Evolutionary conservation across 345 rosid genomes (phyloP).

Genomic region (Trapa bicornis): DNA sequence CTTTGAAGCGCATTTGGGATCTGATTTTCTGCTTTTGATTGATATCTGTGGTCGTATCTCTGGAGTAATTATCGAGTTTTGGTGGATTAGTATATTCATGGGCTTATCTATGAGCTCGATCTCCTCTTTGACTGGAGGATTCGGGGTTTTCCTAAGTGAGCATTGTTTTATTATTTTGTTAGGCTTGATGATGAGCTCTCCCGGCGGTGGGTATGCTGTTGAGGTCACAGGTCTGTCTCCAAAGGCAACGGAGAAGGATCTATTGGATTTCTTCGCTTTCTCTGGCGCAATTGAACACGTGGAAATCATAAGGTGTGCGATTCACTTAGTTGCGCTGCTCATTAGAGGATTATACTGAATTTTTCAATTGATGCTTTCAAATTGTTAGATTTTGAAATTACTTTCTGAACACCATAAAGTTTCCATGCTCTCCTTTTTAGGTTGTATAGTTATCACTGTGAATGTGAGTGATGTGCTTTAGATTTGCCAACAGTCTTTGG

Average conservation of each 20-base stretch:
- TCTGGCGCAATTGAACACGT: conserved; percentile 48
- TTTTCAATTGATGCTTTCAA: background rate
- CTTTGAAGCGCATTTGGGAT: background rate
- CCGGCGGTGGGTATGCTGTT: conserved; percentile 26
- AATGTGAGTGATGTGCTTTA: too few relatives aligned
- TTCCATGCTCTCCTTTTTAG: background rate
- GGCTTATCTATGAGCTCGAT: too few relatives aligned
- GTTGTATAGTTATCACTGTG: too few relatives aligned
- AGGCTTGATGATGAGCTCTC: conserved; percentile 28
- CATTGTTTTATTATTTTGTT: background rate
- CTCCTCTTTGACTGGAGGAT: too few relatives aligned
- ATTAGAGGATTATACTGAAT: background rate
- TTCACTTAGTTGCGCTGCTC: background rate
- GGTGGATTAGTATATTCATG: background rate
- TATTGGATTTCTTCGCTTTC: conserved; percentile 60
- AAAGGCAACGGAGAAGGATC: conserved; percentile 45
- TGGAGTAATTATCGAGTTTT: background rate
- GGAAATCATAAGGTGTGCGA: conserved; percentile 46
- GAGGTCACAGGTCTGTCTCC: conserved; percentile 71
- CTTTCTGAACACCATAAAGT: background rate
- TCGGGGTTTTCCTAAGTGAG: too few relatives aligned
- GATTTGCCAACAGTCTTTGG: too few relatives aligned
- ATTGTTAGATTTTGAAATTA: background rate
- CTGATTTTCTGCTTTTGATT: background rate
- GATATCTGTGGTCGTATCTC: background rate